Evolutionary conservation across 2,329 filamentous ascomycete genomes (phyloP).

Genomic region (Simplicillium sp.): DNA sequence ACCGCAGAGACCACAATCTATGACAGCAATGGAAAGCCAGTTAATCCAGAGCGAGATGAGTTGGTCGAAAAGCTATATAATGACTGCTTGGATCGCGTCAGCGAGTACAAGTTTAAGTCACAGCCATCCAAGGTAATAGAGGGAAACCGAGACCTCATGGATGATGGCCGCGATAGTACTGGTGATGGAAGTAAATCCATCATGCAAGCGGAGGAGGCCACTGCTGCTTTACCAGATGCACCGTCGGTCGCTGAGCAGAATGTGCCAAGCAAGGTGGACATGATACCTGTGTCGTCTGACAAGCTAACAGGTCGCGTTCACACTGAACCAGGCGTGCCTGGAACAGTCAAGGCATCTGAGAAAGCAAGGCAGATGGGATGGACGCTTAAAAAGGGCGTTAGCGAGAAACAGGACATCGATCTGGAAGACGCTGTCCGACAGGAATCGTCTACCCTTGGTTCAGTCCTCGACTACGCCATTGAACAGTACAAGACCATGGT

Average conservation of each 20-base stretch:
- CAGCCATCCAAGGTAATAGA: constrained; percentile 62
- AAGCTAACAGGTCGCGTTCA: constrained; percentile 65
- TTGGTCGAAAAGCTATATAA: constrained; percentile 90
- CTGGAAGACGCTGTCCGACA: constrained; percentile 56
- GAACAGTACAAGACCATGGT: constrained; percentile 77
- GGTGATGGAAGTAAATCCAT: constrained; percentile 64
- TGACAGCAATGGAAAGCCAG: constrained; percentile 68
- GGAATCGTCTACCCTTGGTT: constrained; percentile 67
- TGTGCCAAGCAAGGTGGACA: constrained; percentile 40
- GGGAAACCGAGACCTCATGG: constrained; percentile 73
- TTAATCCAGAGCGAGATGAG: constrained; percentile 69
- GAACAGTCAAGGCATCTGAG: constrained; percentile 62
- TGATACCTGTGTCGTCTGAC: constrained; percentile 56
- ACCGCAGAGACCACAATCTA: constrained; percentile 79
- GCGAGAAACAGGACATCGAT: constrained; percentile 58
- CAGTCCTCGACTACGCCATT: constrained; percentile 88
- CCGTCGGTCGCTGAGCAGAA: constrained; percentile 44
- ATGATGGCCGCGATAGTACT: constrained; percentile 70
- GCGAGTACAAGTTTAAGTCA: constrained; percentile 77
- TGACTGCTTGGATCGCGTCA: constrained; percentile 84
- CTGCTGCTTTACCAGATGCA: constrained; percentile 48
- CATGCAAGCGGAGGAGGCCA: constrained; percentile 58
- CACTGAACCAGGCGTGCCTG: constrained; percentile 58
- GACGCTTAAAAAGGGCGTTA: constrained; percentile 56
- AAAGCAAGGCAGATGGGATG: constrained; percentile 79